A percentile compares a stretch with the other conserved stretches of the same genome.
phyloP scores from a whole-genome alignment of 1,284 basidiomycete genomes.

The Rhizoctonia solani region DNA sequence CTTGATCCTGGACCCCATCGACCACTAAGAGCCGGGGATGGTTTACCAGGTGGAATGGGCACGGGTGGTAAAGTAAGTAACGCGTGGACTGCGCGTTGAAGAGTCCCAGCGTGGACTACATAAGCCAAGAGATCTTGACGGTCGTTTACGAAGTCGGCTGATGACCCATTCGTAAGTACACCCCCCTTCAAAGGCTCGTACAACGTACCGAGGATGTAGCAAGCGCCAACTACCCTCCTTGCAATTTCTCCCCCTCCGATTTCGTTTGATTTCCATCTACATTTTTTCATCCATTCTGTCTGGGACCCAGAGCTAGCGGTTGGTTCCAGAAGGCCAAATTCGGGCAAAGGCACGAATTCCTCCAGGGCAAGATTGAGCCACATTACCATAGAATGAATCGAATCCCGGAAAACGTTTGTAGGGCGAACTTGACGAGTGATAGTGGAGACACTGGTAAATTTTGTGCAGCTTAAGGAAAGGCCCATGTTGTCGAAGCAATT shows the following conservation, averaged over 20 bases:
- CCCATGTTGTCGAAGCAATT: not conserved
- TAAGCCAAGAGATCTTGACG: conserved; percentile 3
- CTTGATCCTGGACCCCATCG: conserved; percentile 15
- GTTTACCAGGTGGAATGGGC: conserved; percentile 2
- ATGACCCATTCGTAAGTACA: not conserved
- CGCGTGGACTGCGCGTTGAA: conserved; percentile 9
- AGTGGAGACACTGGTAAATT: not conserved
- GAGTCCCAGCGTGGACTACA: conserved; percentile 9
- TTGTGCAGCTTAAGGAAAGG: not conserved
- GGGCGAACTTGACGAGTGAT: not conserved
- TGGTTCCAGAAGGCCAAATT: not conserved
- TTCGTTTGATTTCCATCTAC: conserved; percentile 15
- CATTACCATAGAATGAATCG: conserved; percentile 4
- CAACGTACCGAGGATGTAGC: conserved; percentile 24
- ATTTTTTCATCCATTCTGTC: not conserved
- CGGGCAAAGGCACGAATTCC: conserved; percentile 19
- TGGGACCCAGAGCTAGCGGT: not conserved
- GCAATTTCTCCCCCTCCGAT: conserved; percentile 20
- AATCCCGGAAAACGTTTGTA: not conserved
- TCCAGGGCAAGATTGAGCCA: conserved; percentile 24
- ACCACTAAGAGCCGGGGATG: conserved; percentile 1
- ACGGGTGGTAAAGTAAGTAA: conserved; percentile 9
- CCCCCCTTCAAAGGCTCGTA: not conserved
- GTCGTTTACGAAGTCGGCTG: conserved; percentile 31
- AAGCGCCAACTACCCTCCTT: conserved; percentile 5